Evolutionary conservation across 2,329 filamentous ascomycete species (phyloP), one percentile per base, ranked within the genome.

Genomic region (Aspergillus brunneoviolaceus): DNA sequence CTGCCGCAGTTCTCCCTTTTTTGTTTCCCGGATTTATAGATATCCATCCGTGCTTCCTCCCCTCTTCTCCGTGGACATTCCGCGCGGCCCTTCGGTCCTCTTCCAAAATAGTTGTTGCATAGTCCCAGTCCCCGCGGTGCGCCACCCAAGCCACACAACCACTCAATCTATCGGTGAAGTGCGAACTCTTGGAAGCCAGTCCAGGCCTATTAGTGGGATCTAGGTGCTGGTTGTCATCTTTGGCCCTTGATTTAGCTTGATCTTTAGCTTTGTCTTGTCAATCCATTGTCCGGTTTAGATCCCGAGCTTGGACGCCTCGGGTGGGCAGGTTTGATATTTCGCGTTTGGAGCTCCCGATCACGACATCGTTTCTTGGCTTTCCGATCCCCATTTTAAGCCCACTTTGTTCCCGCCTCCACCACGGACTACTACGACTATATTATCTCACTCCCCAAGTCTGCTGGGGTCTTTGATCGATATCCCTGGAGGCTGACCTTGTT

Each of bases 341-440:
- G 66, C 64, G 60, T 63, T 68, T 48, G 55, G 33, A 62, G 63
- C 60, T 64, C 48, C 48, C 31, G 58, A 72, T 71, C 67, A 71
- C 70, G 70, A 71, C 70, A 72, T 72, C 69, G 67, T 45, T 53
- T 49, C 62, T 65, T 64, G 60, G 63, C 58, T 60, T 31, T 39
- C 52, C 59, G 51, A 59, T 56, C 49, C 55, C 55, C 55, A 56
- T 59, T 60, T 65, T 65, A 63, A 65, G 66, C 54, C 53, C 58
- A 59, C 31, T 49, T 51, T 39, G 52, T 49, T 39, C 47, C 42
- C 45, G 52, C 53, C 50, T 60, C 57, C 57, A 55, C 58, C 55
- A 49, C 33, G 11, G 14, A 35, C 52, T 56, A 45, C 39, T 19
- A 45, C 39, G 14, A 45, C 39, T 45, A 27, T 59, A 51, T 56